Base-by-base conservation (phyloP, 1,284 basidiomycete genomes). In the Ganoderma multipileum region DNA sequence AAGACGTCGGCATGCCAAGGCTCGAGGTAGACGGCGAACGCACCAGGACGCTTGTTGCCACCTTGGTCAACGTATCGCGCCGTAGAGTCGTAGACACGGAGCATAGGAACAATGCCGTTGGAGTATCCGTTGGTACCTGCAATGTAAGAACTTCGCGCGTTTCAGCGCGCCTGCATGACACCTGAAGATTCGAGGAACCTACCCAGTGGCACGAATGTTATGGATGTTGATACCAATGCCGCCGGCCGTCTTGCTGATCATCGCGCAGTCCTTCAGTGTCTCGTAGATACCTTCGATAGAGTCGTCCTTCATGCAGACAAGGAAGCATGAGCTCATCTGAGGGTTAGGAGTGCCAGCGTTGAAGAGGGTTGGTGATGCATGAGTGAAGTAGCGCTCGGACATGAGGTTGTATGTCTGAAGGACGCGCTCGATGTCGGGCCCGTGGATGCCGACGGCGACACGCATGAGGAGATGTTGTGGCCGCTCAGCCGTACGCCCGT, bases 381-480 rank as follows among this genome's bases (percentile, higher is more conserved):
- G 97, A 1, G 97, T 99, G 82, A 99, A 99, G 85, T 93, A 97
- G 28, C 95, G 91, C 83, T 98, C 94, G 36, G 95, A 97, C 96
- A 99, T 98, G 75, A 97, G 87, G 76, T 94, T 92, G 80, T 97
- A 96, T 0, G 97, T 98, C 84, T 98, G 91, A 72, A 99, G 86
- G 63, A 92, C 96, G 61, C 91, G 91, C 36, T 98, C 95, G 71
- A 99, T 89, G 81, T 99, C 94, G 33, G 84, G 78, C 14, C 97
- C 97, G 80, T 99, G 97, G 73, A 99, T 98, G 68, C 97, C 98
- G 62, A 99, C 95, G 60, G 97, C 95, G 65, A 99, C 98, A 82
- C 97, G 96, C 98, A 99, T 99, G 78, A 99, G 93, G 91, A 99
- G 95, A 83, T 99, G 98, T 79, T 99, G 97, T 41, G 98, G 98